phyloP scores from a whole-genome alignment of 164 flowering plant genomes.

The Brasenia schreberi region DNA sequence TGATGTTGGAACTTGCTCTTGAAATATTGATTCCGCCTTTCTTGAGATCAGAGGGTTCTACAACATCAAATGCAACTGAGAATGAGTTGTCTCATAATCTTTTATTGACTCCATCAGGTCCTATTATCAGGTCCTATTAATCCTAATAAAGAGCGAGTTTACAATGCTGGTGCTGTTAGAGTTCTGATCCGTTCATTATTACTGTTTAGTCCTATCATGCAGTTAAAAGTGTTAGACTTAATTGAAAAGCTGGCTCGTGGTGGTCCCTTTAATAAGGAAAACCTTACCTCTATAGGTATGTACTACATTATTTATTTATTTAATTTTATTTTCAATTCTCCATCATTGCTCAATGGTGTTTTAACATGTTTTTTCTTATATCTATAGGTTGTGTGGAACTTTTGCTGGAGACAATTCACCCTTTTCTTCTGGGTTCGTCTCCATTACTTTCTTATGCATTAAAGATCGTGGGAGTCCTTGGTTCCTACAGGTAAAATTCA shows the following conservation, averaged over 20 bases:
- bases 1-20: slow-evolving; percentile 86
- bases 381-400: slow-evolving; percentile 86
- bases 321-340: no score
- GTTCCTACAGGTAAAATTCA: slow-evolving; percentile 65
- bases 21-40: slow-evolving; percentile 81
- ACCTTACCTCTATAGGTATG: slow-evolving; percentile 89
- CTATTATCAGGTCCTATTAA: slow-evolving; percentile 42
- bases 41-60: not conserved
- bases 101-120: slow-evolving; percentile 3
- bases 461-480: slow-evolving; percentile 88
- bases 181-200: slow-evolving; percentile 70
- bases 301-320: slow-evolving; percentile 1
- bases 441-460: slow-evolving; percentile 64
- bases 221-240: slow-evolving; percentile 64
- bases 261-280: slow-evolving; percentile 87
- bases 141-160: slow-evolving; percentile 60
- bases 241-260: slow-evolving; percentile 80
- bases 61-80: slow-evolving; percentile 14
- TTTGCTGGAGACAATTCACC: slow-evolving; percentile 69
- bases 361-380: not conserved
- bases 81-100: slow-evolving; percentile 36
- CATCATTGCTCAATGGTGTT: no score
- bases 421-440: slow-evolving; percentile 75
- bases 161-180: slow-evolving; percentile 85
- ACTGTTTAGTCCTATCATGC: slow-evolving; percentile 87